Base-by-base conservation (phyloP, 2,329 filamentous ascomycete genomes). In the Paraphoma chrysanthemicola region DNA sequence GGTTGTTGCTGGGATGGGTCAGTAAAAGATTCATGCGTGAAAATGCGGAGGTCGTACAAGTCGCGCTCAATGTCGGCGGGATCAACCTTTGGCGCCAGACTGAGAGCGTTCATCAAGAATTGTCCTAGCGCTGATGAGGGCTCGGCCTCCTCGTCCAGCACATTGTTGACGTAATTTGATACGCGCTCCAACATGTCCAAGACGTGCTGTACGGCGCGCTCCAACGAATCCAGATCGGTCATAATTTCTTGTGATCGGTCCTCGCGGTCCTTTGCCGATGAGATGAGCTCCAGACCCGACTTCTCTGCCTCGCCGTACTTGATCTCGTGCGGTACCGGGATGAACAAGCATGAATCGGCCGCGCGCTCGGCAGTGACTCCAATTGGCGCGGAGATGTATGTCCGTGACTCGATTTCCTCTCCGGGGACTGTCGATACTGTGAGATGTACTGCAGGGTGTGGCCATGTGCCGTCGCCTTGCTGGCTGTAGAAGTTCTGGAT, bases 401-500 rank as follows among this genome's bases (percentile, higher is more conserved):
- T 92, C 77, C 91, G 87, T 55, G 93, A 91, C 80, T 94, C 90
- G 68, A 98, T 92, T 68, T 95, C 90, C 81, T 92, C 85, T 71
- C 93, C 93, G 43, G 95, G 88, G 65, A 93, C 89, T 60, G 93
- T 97, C 61, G 90, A 93, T 67, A 98, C 92, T 62, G 95, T 99
- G 78, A 99, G 85, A 82, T 99, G 95, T 48, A 99, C 90, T 64
- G 95, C 94, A n/a, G 95, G 95, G 81, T 97, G 92, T 51, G 95
- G 95, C 83, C 90, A 97, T 55, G 95, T 99, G 76, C 95, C 95
- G 64, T 97, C 96, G 74, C 96, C 95, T 74, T 96, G 93, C 75
- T 92, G 91, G 75, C 91, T 92, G 85, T 98, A 99, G 85, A 98
- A 99, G 85, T 99, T 99, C 82, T 99, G 95, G 81, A 97, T 99